Conservation (phyloP, 768 basidiomycete genomes). For the Albatrellus ellisii region DNA sequence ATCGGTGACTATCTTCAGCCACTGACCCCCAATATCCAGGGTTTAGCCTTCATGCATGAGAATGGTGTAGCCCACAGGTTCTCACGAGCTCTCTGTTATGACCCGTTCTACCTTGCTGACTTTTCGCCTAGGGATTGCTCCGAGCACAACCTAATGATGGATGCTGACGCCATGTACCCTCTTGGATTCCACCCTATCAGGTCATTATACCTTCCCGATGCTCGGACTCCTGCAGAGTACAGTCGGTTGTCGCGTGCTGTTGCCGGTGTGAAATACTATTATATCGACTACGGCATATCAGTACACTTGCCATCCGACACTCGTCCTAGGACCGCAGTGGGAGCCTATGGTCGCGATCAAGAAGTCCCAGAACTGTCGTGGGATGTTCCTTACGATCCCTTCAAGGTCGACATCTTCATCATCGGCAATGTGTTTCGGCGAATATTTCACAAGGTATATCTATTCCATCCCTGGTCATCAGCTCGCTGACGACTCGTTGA, state of each 20-base stretch:
- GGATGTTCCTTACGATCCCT: constrained; percentile 9
- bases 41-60: constrained; percentile 11
- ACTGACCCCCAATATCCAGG: not conserved
- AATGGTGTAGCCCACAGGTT: constrained; percentile 10
- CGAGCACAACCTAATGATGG: constrained; percentile 7
- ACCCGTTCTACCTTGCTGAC: not conserved
- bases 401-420: constrained; percentile 13
- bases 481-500: not conserved
- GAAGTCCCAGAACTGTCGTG: constrained; percentile 10
- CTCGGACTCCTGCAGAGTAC: not conserved
- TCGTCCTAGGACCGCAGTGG: not conserved
- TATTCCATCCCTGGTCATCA: not conserved
- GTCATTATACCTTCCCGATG: not conserved
- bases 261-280: constrained; percentile 3
- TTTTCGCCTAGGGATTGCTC: constrained; percentile 1
- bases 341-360: constrained; percentile 2
- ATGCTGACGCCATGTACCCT: constrained; percentile 5
- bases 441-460: not conserved
- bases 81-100: not conserved
- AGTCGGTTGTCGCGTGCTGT: not conserved
- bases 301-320: constrained; percentile 1
- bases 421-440: constrained; percentile 3
- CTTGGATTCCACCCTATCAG: constrained; percentile 8
- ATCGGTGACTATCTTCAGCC: not conserved
- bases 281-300: constrained; percentile 9